These are phyloP conservation scores for Phaeophleospora eucalypticola DNA, from an alignment of 2,329 filamentous ascomycete species.

Conservation along the genomic window DNA sequence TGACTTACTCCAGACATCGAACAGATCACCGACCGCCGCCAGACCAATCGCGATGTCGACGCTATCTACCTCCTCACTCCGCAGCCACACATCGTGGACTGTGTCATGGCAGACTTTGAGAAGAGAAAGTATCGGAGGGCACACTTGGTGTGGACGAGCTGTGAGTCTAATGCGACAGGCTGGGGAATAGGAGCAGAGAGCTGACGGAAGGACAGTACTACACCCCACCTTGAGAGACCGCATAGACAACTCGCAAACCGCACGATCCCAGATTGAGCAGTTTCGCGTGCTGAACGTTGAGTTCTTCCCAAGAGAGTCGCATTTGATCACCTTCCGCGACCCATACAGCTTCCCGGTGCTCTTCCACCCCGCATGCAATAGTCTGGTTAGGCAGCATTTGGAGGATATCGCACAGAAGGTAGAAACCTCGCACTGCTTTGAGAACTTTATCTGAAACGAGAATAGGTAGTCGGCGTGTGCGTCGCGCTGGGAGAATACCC, in stretches of 20 bases:
- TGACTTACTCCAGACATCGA: conserved; percentile 70
- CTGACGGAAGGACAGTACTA: conserved; percentile 50
- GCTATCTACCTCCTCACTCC: conserved; percentile 90
- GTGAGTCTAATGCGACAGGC: conserved; percentile 39
- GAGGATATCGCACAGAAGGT: conserved; percentile 85
- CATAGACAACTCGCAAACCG: conserved; percentile 66
- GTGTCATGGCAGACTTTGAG: conserved; percentile 87
- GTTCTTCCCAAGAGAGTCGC: conserved; percentile 85
- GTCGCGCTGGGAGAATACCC: conserved; percentile 92
- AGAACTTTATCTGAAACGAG: not conserved
- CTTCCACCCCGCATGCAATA: conserved; percentile 86
- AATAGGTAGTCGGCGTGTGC: conserved; percentile 77
- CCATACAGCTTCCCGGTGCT: conserved; percentile 93
- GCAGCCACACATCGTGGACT: conserved; percentile 83
- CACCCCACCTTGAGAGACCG: conserved; percentile 66
- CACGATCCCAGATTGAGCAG: conserved; percentile 70
- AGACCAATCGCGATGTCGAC: conserved; percentile 83
- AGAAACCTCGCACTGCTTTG: not conserved
- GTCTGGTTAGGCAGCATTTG: conserved; percentile 77
- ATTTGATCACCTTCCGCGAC: conserved; percentile 85
- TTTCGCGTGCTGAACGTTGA: conserved; percentile 82
- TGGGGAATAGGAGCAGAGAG: not conserved
- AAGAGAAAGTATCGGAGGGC: conserved; percentile 72
- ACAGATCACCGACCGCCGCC: conserved; percentile 80
- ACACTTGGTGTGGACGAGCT: conserved; percentile 79